These are phyloP conservation scores for Claviceps sp. DNA, from an alignment of 2,329 filamentous ascomycete species.

Conservation along the genomic window DNA sequence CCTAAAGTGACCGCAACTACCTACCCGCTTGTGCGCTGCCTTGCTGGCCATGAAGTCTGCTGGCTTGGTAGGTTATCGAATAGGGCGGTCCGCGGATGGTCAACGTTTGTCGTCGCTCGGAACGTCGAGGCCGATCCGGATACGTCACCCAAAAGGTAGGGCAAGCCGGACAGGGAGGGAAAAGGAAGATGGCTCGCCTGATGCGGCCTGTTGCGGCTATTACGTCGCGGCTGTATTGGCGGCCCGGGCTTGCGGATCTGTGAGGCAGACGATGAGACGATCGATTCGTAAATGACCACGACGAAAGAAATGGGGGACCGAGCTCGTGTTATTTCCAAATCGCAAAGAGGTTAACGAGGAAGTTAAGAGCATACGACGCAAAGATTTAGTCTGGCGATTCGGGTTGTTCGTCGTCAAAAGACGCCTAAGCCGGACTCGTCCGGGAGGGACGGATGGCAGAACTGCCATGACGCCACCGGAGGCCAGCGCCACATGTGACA, in stretches of 20 bases:
- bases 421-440: constrained; percentile 1
- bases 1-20: constrained; percentile 15
- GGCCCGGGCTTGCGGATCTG: too few relatives aligned
- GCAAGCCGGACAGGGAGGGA: not conserved
- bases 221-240: not conserved
- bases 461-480: not conserved
- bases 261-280: too few relatives aligned
- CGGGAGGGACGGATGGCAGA: not conserved
- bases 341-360: not conserved
- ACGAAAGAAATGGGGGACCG: not conserved
- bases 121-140: not conserved
- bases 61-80: not conserved
- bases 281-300: not conserved
- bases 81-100: not conserved
- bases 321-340: not conserved
- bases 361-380: not conserved
- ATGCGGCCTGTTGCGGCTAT: not conserved
- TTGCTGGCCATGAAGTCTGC: constrained; percentile 51
- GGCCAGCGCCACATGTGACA: constrained; percentile 1
- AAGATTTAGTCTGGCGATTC: not conserved
- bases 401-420: not conserved
- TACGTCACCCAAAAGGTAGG: constrained; percentile 12
- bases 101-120: not conserved
- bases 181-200: constrained; percentile 1
- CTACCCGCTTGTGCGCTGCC: constrained; percentile 58